These are phyloP conservation scores for Jamesozyma spencerorum DNA, from an alignment of 805 yeast genomes.

Conservation along the genomic window DNA sequence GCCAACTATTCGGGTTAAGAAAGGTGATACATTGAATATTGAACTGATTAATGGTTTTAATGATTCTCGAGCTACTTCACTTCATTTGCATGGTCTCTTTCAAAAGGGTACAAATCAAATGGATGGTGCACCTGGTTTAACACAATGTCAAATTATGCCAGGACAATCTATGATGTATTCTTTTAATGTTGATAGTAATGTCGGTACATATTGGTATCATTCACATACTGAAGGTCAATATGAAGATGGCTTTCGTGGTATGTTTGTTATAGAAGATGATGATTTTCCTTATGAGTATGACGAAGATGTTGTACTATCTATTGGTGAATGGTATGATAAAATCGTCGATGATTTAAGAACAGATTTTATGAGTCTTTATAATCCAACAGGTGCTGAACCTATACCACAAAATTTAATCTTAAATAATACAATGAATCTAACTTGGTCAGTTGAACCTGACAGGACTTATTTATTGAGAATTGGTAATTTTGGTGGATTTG, in stretches of 20 bases:
- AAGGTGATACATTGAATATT: constrained; percentile 70
- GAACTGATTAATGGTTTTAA: constrained; percentile 66
- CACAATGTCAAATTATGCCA: constrained; percentile 89
- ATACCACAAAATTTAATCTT: constrained; percentile 73
- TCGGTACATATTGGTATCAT: constrained; percentile 95
- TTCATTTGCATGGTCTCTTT: constrained; percentile 94
- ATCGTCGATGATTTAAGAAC: constrained; percentile 40
- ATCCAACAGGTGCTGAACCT: constrained; percentile 98
- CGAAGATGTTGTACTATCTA: constrained; percentile 59
- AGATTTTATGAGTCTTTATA: constrained; percentile 56
- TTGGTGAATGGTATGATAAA: constrained; percentile 86
- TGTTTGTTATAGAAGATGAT: constrained; percentile 64
- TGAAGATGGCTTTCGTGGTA: constrained; percentile 86
- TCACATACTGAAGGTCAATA: constrained; percentile 86
- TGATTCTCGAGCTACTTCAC: constrained; percentile 53
- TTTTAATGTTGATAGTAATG: constrained; percentile 74
- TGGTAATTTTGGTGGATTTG: constrained; percentile 83
- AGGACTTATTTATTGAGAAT: constrained; percentile 77
- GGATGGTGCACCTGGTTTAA: constrained; percentile 87
- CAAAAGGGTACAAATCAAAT: constrained; percentile 56
- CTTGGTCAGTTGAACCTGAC: constrained; percentile 76
- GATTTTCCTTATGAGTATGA: constrained; percentile 66
- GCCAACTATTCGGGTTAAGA: constrained; percentile 69
- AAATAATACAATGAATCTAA: constrained; percentile 69
- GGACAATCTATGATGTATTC: constrained; percentile 69